These are phyloP conservation scores for Talinum fruticosum DNA, from an alignment of 148 eudicot species.

Conservation along the genomic window DNA sequence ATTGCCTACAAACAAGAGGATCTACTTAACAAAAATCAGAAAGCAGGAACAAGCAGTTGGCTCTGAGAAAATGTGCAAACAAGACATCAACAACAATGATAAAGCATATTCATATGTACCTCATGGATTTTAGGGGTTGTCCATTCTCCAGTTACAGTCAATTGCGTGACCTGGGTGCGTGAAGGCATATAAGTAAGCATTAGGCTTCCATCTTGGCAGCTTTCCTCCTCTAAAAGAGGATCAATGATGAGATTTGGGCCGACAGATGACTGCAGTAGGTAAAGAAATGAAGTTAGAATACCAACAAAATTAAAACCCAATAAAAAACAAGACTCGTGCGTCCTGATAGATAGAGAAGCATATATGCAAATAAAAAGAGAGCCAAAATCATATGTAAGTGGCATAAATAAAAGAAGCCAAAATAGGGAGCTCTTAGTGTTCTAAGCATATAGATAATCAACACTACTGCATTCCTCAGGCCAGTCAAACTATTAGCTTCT, in stretches of 20 bases:
- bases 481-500: not conserved
- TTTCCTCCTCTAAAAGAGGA: constrained; percentile 84
- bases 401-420: not conserved
- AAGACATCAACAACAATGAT: not conserved
- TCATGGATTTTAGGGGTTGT: constrained; percentile 76
- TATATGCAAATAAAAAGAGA: too few relatives aligned
- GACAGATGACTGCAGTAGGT: constrained; percentile 51
- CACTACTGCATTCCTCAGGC: too few relatives aligned
- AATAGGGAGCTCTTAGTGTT: not conserved
- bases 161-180: constrained; percentile 81
- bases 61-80: not conserved
- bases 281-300: constrained; percentile 9
- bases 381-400: too few relatives aligned
- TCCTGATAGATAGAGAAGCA: not conserved
- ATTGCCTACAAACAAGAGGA: not conserved
- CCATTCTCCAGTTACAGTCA: constrained; percentile 90
- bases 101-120: constrained; percentile 34
- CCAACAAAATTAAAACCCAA: not conserved
- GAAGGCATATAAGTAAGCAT: constrained; percentile 81
- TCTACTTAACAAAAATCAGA: not conserved
- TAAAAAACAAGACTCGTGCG: too few relatives aligned
- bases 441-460: too few relatives aligned
- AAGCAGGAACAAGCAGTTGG: not conserved
- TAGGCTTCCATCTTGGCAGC: constrained; percentile 81
- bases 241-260: constrained; percentile 88